A percentile compares a stretch with the other conserved stretches of the same genome.
These are phyloP conservation scores for Leucaena leucocephala DNA, from an alignment of 306 rosid species.

Conservation along the genomic window DNA sequence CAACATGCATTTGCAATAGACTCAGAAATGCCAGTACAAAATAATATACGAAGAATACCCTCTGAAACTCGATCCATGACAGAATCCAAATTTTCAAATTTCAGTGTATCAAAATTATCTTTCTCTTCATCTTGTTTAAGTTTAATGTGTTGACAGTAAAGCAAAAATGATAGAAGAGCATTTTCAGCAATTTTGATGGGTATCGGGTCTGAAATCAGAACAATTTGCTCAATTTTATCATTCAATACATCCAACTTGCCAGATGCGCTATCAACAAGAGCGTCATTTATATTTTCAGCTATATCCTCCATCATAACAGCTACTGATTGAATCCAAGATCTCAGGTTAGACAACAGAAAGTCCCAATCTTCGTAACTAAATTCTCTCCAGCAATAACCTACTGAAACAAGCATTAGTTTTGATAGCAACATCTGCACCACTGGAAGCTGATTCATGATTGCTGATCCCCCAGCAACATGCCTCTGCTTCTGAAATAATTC, in stretches of 20 bases:
- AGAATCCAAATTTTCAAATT: slow-evolving; percentile 64
- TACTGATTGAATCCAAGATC: slow-evolving; percentile 82
- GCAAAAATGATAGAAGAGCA: slow-evolving; percentile 82
- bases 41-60: slow-evolving; percentile 81
- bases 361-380: slow-evolving; percentile 91
- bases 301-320: slow-evolving; percentile 87
- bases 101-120: slow-evolving; percentile 44
- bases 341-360: slow-evolving; percentile 64
- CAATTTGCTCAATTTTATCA: slow-evolving; percentile 56
- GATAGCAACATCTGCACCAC: slow-evolving; percentile 81
- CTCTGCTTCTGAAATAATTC: slow-evolving; percentile 83
- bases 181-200: slow-evolving; percentile 70
- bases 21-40: slow-evolving; percentile 92
- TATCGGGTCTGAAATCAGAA: slow-evolving; percentile 60
- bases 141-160: slow-evolving; percentile 58
- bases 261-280: slow-evolving; percentile 43
- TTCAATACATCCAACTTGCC: slow-evolving; percentile 43
- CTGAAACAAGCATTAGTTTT: slow-evolving; percentile 73
- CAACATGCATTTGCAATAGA: slow-evolving; percentile 66
- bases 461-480: slow-evolving; percentile 57
- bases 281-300: slow-evolving; percentile 74
- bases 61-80: slow-evolving; percentile 76
- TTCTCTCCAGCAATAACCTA: slow-evolving; percentile 87
- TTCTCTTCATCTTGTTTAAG: slow-evolving; percentile 53
- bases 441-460: slow-evolving; percentile 63